A percentile compares a stretch with the other conserved stretches of the same genome.
phyloP scores from a whole-genome alignment of 2,329 filamentous ascomycete genomes.

The Hypoxylon sp. region DNA sequence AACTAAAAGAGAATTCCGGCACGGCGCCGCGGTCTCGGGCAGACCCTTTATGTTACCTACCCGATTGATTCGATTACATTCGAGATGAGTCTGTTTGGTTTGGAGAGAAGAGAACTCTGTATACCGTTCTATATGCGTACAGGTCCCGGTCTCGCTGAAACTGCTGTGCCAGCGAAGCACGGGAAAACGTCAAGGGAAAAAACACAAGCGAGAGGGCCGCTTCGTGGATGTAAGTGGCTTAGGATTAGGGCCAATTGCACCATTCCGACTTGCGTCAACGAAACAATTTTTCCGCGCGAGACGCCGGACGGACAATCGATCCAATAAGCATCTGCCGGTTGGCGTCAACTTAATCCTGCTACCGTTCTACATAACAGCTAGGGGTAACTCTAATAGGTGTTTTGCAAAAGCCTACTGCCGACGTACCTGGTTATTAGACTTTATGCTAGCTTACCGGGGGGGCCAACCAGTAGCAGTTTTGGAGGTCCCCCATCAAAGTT shows the following conservation, averaged over 20 bases:
- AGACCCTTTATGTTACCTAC: slow-evolving; percentile 16
- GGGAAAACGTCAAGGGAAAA: slow-evolving; percentile 13
- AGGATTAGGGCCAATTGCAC: slow-evolving; percentile 43
- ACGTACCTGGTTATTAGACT: slow-evolving; percentile 9
- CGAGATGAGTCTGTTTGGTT: slow-evolving; percentile 11
- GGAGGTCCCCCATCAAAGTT: slow-evolving; percentile 26
- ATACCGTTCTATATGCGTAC: slow-evolving; percentile 19
- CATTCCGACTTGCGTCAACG: slow-evolving; percentile 42
- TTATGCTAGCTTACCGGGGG: slow-evolving; percentile 10
- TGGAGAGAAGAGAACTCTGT: slow-evolving; percentile 12
- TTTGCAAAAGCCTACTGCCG: slow-evolving; percentile 12
- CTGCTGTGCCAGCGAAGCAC: slow-evolving; percentile 25
- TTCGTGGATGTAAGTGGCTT: slow-evolving; percentile 31
- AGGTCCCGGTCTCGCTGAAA: slow-evolving; percentile 25
- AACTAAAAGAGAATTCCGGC: slow-evolving; percentile 27
- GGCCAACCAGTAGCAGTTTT: not conserved
- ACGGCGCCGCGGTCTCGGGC: slow-evolving; percentile 33
- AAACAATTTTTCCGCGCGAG: slow-evolving; percentile 44
- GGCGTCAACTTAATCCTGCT: slow-evolving; percentile 39
- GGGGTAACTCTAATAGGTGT: slow-evolving; percentile 26
- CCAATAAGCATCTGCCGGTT: slow-evolving; percentile 46
- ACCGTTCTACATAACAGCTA: slow-evolving; percentile 18
- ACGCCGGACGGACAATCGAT: slow-evolving; percentile 44
- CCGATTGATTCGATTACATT: slow-evolving; percentile 17
- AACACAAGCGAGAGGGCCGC: slow-evolving; percentile 24